A percentile compares a stretch with the other conserved stretches of the same genome.
phyloP scores from a whole-genome alignment of 2,329 filamentous ascomycete species.

The Colletotrichum tofieldiae region DNA sequence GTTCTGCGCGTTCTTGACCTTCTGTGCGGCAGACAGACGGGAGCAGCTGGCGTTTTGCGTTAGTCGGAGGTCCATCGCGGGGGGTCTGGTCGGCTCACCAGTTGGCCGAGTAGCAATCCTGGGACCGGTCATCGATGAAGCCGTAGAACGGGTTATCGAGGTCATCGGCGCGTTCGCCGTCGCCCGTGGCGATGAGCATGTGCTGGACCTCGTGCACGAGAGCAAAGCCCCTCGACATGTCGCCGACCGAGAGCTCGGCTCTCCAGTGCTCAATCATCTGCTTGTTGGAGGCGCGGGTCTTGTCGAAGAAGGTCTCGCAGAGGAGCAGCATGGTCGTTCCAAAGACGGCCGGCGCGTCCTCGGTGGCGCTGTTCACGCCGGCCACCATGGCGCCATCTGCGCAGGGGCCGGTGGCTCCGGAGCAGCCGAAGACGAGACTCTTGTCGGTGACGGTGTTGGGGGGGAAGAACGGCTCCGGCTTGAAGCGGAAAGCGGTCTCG shows the following conservation, averaged over 20 bases:
- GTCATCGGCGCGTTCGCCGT: neutral
- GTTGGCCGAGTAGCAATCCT: neutral
- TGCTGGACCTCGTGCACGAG: neutral
- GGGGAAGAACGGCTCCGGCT: conserved; percentile 13
- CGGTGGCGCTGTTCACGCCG: conserved; percentile 15
- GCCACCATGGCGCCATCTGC: conserved; percentile 10
- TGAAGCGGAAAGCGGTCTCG: conserved; percentile 20
- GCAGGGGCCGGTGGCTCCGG: conserved; percentile 8
- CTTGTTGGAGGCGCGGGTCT: neutral
- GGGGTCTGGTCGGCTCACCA: neutral
- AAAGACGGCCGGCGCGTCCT: neutral
- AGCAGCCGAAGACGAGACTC: conserved; percentile 12
- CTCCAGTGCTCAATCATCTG: conserved; percentile 15
- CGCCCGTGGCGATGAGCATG: conserved; percentile 5
- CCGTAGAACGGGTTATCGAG: neutral
- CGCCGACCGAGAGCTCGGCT: neutral
- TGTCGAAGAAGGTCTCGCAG: conserved; percentile 20
- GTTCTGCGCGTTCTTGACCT: conserved; percentile 8
- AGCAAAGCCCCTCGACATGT: neutral
- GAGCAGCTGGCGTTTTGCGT: neutral
- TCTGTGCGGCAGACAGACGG: neutral
- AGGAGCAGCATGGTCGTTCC: conserved; percentile 7
- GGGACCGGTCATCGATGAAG: neutral
- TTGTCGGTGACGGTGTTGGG: conserved; percentile 10
- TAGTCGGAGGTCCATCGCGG: neutral